Conservation (phyloP, 352 stramenopile species). For the Globisporangium okanoganense region DNA sequence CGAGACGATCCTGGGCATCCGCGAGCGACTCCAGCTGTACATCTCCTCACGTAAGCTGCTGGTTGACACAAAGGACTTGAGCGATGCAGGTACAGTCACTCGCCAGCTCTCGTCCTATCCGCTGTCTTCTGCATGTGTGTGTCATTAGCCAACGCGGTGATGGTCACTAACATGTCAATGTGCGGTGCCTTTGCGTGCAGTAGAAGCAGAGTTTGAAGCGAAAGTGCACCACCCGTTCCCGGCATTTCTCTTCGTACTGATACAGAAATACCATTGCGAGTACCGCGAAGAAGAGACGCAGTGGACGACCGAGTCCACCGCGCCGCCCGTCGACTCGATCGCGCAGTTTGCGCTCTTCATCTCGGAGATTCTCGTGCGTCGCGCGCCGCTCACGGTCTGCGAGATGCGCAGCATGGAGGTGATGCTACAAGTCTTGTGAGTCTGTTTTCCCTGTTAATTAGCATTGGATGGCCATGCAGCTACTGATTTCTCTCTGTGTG, state of each 20-base stretch:
- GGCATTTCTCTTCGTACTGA: constrained; percentile 64
- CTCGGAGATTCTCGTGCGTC: constrained; percentile 51
- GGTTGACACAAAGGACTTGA: constrained; percentile 42
- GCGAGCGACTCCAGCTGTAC: constrained; percentile 36
- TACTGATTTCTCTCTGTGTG: neutral
- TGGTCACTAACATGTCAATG: constrained; percentile 1
- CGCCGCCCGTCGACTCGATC: constrained; percentile 78
- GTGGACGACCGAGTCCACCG: constrained; percentile 52
- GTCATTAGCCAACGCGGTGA: neutral
- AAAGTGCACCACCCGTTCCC: constrained; percentile 79
- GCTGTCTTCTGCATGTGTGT: neutral
- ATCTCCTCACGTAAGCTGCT: constrained; percentile 22
- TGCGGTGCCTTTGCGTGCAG: constrained; percentile 35
- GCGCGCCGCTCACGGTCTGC: constrained; percentile 42
- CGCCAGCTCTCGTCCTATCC: constrained; percentile 11
- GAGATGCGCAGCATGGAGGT: constrained; percentile 73
- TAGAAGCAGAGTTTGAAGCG: constrained; percentile 84
- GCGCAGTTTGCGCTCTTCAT: constrained; percentile 79
- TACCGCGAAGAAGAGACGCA: constrained; percentile 38
- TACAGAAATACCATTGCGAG: constrained; percentile 85
- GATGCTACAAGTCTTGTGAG: constrained; percentile 82
- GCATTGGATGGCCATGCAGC: neutral
- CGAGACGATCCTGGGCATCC: constrained; percentile 46
- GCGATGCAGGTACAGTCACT: constrained; percentile 48
- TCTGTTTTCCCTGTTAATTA: constrained; percentile 9